phyloP scores from a whole-genome alignment of 768 basidiomycete species.

The Glaciozyma martinii region DNA sequence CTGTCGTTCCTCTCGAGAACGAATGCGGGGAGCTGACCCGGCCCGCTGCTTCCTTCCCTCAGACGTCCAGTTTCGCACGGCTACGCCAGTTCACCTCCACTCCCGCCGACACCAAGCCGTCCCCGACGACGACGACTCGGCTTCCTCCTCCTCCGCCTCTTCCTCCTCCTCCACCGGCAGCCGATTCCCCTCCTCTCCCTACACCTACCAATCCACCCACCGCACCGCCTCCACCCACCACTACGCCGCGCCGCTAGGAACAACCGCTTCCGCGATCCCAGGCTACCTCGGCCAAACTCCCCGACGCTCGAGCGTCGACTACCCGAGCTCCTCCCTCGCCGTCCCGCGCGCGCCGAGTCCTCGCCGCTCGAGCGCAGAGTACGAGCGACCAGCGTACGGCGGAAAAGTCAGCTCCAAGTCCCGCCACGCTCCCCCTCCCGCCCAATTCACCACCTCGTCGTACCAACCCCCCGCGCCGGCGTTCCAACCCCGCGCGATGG shows the following conservation, averaged over 20 bases:
- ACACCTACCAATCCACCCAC: constrained; percentile 32
- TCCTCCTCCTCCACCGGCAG: constrained; percentile 4
- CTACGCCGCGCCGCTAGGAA: not conserved
- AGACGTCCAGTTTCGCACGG: constrained; percentile 28
- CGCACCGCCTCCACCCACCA: constrained; percentile 17
- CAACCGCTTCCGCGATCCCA: constrained; percentile 27
- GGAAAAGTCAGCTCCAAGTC: not conserved
- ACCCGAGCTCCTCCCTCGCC: constrained; percentile 1
- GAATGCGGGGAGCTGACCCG: not conserved
- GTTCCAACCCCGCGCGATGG: constrained; percentile 10
- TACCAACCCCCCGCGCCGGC: constrained; percentile 29
- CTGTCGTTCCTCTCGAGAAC: not conserved
- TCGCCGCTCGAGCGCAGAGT: constrained; percentile 5
- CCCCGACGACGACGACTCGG: constrained; percentile 22
- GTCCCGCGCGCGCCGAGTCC: constrained; percentile 18
- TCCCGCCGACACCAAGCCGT: constrained; percentile 3
- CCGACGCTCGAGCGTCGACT: constrained; percentile 8
- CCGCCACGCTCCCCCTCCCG: not conserved
- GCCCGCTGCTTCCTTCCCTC: not conserved
- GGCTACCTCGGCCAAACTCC: constrained; percentile 5
- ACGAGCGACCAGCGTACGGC: constrained; percentile 7
- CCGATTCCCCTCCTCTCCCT: constrained; percentile 27
- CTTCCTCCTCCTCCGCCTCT: constrained; percentile 17
- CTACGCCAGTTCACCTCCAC: constrained; percentile 16
- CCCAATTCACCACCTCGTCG: constrained; percentile 24